Base-by-base conservation (phyloP, 805 yeast species). In the Soucietia sequanensis region DNA sequence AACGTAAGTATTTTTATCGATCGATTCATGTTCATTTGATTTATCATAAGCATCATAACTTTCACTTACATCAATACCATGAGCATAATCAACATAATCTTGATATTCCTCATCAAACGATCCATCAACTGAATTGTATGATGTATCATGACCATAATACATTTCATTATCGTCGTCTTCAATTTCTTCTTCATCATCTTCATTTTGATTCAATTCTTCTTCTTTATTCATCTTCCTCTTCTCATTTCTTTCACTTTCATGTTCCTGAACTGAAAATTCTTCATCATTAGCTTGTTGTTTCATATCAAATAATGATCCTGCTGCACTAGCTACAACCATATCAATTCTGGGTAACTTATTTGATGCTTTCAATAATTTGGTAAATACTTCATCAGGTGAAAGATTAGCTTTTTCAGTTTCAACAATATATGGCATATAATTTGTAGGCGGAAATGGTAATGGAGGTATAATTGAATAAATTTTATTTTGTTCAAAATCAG, bases 251-350 rank as follows among this genome's bases (percentile, higher is more conserved):
- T 34, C 35, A 23, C 16, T 31, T 34, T 50, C 57, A 22, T 43
- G 45, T 13, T 41, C 44, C 11, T 45, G 37, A 7, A 52, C 40
- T 5, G 56, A 45, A 29, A 66, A 62, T 2, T 63, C 61, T 38
- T 62, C 70, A 13, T 52, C 44, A 4, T 29, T 32, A 1, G 72
- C 70, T 33, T 61, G 68, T 4, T 41, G 27, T 28, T 47, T 54
- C 36, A 68, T 47, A 27, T 68, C 74, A 38, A 47, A 54, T 24
- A 68, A 54, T 18, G 71, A 60, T 6, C 72, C 72, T 0, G 74
- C 72, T 6, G 74, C 74, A 42, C 70, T 63, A 11, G 74, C 74
- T 5, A 65, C 54, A 11, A 66, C 70, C 74, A 68, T 68, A 35
- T 68, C 72, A 10, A 58, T 56, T 26, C 71, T 44, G 2, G 72